Percentiles rank a stretch among this genome's conserved stretches.
Conservation (phyloP, 192 early-diverging fungal genomes). For the Entomortierella parvispora region DNA sequence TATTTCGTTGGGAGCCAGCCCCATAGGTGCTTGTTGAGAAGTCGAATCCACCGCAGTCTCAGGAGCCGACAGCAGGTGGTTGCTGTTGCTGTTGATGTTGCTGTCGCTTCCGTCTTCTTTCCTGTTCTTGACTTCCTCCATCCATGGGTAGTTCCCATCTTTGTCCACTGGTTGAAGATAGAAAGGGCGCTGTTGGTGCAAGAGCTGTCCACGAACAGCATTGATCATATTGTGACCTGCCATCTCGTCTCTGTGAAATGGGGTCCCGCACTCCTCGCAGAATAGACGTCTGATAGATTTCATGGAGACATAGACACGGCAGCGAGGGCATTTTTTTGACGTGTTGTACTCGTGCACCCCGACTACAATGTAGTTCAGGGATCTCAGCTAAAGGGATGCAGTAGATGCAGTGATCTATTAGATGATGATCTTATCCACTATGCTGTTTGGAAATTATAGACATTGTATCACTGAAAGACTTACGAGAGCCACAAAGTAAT, state of each 20-base stretch:
- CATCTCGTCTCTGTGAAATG: slow-evolving; percentile 6
- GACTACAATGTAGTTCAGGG: slow-evolving; percentile 13
- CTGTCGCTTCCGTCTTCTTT: background rate
- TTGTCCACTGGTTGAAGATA: slow-evolving; percentile 14
- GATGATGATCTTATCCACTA: background rate
- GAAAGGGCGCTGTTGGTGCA: slow-evolving; percentile 9
- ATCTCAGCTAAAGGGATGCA: background rate
- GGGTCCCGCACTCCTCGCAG: background rate
- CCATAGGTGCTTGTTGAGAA: no score
- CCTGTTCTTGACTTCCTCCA: background rate
- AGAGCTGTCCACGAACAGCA: background rate
- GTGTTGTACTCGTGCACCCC: slow-evolving; percentile 4
- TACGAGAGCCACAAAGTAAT: slow-evolving; percentile 12
- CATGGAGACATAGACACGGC: background rate
- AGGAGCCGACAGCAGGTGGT: no score
- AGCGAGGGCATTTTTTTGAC: slow-evolving; percentile 8
- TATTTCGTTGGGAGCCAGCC: no score
- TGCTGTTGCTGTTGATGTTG: background rate
- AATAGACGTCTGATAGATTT: background rate
- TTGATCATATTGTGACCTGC: background rate
- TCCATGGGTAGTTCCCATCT: slow-evolving; percentile 23
- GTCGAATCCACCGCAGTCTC: no score
- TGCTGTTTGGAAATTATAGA: background rate
- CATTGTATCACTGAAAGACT: background rate
- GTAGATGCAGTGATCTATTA: background rate